Conservation (phyloP, 2,329 filamentous ascomycete genomes). For the Penicillium palitans region DNA sequence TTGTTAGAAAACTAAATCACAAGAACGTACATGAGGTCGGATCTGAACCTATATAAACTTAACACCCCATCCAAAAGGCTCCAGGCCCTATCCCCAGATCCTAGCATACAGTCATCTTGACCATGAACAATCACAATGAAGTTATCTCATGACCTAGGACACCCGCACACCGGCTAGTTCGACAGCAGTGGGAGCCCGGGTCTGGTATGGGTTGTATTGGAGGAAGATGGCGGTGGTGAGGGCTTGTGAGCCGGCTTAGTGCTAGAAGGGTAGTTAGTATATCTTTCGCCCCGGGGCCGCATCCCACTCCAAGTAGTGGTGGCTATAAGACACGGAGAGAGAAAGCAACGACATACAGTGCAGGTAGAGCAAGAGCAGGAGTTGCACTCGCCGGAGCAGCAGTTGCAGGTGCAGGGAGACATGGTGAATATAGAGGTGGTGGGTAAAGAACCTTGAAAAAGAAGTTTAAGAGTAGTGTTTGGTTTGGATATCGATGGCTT, state of each 20-base stretch:
- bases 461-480: conserved; percentile 5
- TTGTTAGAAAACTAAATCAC: conserved; percentile 9
- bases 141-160: not conserved
- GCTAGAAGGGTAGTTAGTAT: conserved; percentile 23
- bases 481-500: not conserved
- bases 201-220: conserved; percentile 24
- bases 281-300: not conserved
- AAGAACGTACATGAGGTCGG: conserved; percentile 17
- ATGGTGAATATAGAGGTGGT: conserved; percentile 33
- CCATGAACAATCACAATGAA: conserved; percentile 3
- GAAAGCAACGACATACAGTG: conserved; percentile 31
- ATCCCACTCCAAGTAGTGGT: not conserved
- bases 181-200: conserved; percentile 26
- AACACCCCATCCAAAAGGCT: conserved; percentile 18
- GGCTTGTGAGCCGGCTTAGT: conserved; percentile 24
- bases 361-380: conserved; percentile 43
- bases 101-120: conserved; percentile 12
- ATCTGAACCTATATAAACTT: conserved; percentile 3
- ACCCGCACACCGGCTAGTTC: conserved; percentile 15
- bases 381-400: conserved; percentile 42
- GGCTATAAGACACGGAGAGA: not conserved
- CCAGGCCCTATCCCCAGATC: conserved; percentile 9
- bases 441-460: conserved; percentile 17
- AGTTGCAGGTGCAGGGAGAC: conserved; percentile 45
- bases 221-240: conserved; percentile 22